Percentiles rank a stretch among this genome's conserved stretches.
These are phyloP conservation scores for Pseudogymnoascus sp. DNA, from an alignment of 2,329 filamentous ascomycete genomes.

Conservation along the genomic window DNA sequence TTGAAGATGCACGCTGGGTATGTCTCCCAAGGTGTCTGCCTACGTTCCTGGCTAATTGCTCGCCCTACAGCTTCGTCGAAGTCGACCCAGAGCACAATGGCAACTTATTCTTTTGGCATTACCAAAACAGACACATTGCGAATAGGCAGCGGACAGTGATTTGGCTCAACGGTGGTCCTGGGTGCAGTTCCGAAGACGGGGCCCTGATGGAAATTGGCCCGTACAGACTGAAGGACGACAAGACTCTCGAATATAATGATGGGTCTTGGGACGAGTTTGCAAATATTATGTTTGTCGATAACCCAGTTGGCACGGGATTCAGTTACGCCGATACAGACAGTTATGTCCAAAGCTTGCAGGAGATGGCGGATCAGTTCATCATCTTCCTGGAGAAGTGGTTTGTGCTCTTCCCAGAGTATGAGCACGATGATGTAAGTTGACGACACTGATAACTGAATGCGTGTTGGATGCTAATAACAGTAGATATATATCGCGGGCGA, in stretches of 20 bases:
- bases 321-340: constrained; percentile 90
- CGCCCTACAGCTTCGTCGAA: constrained; percentile 70
- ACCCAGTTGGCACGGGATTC: constrained; percentile 92
- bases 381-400: constrained; percentile 90
- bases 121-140: constrained; percentile 89
- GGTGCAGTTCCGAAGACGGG: constrained; percentile 95
- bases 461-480: background rate
- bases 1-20: constrained; percentile 98
- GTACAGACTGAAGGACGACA: constrained; percentile 72
- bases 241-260: constrained; percentile 69
- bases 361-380: constrained; percentile 87
- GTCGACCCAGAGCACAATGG: constrained; percentile 77
- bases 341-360: constrained; percentile 74
- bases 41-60: constrained; percentile 12
- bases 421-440: constrained; percentile 74
- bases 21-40: constrained; percentile 31
- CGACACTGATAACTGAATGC: background rate
- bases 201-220: constrained; percentile 95
- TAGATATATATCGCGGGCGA: constrained; percentile 93
- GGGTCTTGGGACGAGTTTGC: constrained; percentile 99
- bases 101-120: constrained; percentile 98
- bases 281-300: constrained; percentile 93
- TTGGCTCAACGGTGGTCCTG: constrained; percentile 95
- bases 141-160: constrained; percentile 85
- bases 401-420: constrained; percentile 80